A percentile compares a stretch with the other conserved stretches of the same genome.
Conservation (phyloP, 306 rosid genomes). For the Prunus kanzakura region DNA sequence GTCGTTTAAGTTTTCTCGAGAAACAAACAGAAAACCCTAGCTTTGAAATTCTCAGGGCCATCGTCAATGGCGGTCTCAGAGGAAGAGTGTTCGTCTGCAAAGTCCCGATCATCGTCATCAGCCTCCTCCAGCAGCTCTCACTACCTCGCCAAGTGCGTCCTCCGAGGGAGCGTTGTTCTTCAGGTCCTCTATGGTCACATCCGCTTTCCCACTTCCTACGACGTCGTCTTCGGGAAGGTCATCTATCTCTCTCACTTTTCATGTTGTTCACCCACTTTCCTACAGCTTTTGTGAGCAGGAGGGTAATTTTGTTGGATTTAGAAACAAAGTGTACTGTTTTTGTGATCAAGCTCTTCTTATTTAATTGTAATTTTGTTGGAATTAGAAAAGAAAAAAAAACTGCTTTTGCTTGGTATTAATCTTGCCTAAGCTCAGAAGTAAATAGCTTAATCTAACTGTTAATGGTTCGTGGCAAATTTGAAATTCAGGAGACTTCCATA, state of each 20-base stretch:
- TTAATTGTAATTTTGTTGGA: not conserved
- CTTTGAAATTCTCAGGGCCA: not conserved
- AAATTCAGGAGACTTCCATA: conserved; percentile 77
- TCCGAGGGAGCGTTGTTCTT: conserved; percentile 79
- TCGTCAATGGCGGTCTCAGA: conserved; percentile 78
- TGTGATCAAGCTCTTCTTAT: not conserved
- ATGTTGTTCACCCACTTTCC: too few species aligned
- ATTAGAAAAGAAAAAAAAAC: not conserved
- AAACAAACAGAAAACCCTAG: conserved; percentile 9
- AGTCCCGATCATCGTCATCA: conserved; percentile 62
- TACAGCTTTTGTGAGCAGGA: not conserved
- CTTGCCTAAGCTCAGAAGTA: not conserved
- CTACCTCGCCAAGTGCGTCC: conserved; percentile 85
- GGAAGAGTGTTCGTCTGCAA: conserved; percentile 86
- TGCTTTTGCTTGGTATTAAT: not conserved
- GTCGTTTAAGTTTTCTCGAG: not conserved
- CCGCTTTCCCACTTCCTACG: conserved; percentile 68
- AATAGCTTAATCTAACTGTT: not conserved
- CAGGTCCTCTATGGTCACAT: conserved; percentile 74
- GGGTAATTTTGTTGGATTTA: not conserved
- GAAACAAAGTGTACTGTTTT: too few species aligned
- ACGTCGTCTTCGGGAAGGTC: conserved; percentile 86
- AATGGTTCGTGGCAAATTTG: not conserved
- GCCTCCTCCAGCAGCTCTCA: conserved; percentile 39
- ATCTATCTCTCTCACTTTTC: not conserved